A percentile compares a stretch with the other conserved stretches of the same genome.
Conservation (phyloP, 306 rosid genomes). For the Canavalia ensiformis region DNA sequence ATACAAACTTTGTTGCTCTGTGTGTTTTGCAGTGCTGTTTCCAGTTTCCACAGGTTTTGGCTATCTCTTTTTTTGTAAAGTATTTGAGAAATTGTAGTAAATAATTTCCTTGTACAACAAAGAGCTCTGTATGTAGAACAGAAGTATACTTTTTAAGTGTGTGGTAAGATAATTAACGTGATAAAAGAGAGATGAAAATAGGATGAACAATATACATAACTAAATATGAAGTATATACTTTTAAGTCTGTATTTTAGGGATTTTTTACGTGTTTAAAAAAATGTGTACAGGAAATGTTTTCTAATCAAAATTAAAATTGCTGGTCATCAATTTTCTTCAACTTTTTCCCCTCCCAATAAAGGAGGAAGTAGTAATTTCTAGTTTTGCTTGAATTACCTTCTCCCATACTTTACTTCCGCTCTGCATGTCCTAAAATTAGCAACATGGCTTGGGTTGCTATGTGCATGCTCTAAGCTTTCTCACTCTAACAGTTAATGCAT, state of each 20-base stretch:
- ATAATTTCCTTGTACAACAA: too few relatives aligned
- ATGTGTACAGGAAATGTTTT: too few relatives aligned
- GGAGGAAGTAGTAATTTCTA: not conserved
- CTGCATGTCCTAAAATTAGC: constrained; percentile 4
- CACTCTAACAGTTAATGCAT: not conserved
- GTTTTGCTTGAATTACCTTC: too few relatives aligned
- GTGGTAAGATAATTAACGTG: too few relatives aligned
- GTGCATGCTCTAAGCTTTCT: not conserved
- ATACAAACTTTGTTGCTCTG: not conserved
- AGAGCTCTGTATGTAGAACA: too few relatives aligned
- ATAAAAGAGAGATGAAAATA: too few relatives aligned
- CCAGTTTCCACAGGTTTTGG: not conserved
- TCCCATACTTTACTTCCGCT: not conserved
- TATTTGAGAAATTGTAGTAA: not conserved
- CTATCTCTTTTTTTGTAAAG: not conserved
- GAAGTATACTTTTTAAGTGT: too few relatives aligned
- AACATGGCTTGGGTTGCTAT: not conserved
- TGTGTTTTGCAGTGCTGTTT: not conserved
- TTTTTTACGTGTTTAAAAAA: too few relatives aligned
- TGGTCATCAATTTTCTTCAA: not conserved
- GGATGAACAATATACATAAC: too few relatives aligned
- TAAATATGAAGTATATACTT: too few relatives aligned
- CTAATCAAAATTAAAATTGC: too few relatives aligned
- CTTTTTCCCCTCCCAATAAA: not conserved
- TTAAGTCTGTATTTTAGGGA: too few relatives aligned